Evolutionary conservation across 73 alveolate genomes (phyloP).

Genomic region (Paramecium tetraurelia): DNA sequence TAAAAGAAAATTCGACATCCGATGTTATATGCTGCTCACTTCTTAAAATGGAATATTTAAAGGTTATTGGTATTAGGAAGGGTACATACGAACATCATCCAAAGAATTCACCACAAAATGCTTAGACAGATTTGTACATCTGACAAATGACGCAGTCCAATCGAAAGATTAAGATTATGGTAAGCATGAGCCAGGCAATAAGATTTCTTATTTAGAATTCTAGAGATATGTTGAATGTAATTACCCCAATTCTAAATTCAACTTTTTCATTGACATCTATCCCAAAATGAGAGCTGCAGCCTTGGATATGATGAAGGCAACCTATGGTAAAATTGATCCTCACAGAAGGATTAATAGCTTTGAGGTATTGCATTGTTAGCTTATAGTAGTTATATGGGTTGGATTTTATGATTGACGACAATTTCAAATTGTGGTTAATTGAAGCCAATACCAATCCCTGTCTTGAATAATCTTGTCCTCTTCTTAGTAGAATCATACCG

Average conservation of each 20-base stretch:
- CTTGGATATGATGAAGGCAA: slow-evolving; percentile 68
- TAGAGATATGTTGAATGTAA: slow-evolving; percentile 62
- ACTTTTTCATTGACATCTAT: slow-evolving; percentile 60
- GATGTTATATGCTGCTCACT: slow-evolving; percentile 68
- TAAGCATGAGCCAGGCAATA: slow-evolving; percentile 73
- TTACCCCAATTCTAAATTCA: slow-evolving; percentile 50
- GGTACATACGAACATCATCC: slow-evolving; percentile 71
- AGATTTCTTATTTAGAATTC: slow-evolving; percentile 68
- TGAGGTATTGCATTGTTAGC: background rate
- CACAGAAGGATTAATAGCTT: slow-evolving; percentile 52
- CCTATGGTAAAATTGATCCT: slow-evolving; percentile 65
- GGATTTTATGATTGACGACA: slow-evolving; percentile 62
- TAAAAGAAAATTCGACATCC: slow-evolving; percentile 74
- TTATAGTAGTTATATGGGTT: slow-evolving; percentile 39
- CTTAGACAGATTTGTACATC: slow-evolving; percentile 64
- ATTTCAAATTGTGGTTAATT: slow-evolving; percentile 40
- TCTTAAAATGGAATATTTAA: slow-evolving; percentile 68
- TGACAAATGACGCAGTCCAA: slow-evolving; percentile 77
- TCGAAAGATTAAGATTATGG: slow-evolving; percentile 69
- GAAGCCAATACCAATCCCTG: slow-evolving; percentile 62
- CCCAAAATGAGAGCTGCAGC: slow-evolving; percentile 68
- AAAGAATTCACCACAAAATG: slow-evolving; percentile 70
- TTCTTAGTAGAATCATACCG: slow-evolving; percentile 53
- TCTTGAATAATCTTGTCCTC: slow-evolving; percentile 60
- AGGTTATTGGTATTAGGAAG: slow-evolving; percentile 75